Evolutionary conservation across 1,139 yeast species (phyloP), one percentile per base, ranked within the genome.

Genomic region (Magnusiomyces clavatus): DNA sequence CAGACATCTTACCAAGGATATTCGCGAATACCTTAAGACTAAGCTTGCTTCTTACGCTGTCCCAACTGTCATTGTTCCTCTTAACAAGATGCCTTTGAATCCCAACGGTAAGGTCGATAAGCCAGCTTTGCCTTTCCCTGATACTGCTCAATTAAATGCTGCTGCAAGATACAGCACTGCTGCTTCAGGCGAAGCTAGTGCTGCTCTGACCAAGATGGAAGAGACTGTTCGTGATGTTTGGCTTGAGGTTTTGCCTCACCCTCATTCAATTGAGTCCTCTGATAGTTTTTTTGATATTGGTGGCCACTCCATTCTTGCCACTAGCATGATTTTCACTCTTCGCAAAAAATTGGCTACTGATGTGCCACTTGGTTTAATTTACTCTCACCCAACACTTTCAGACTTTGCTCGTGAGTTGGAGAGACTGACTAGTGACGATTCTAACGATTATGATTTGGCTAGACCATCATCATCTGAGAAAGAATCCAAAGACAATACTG

Each of bases 41-140:
- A 83, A 95, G 71, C 77, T 94, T 56, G 97, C 98, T 0, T 77
- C 87, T 11, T 94, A 94, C 68, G 96, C 98, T 14, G 85, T 94
- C 50, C 98, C 99, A 49, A 77, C 96, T 1, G 76, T 92, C 44
- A 82, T 92, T 63, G 92, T 94, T 50, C 97, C 97, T 31, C 75
- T 94, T 73, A 76, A 77, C 36, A 83, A 82, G 64, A 73, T 94
- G 65, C 98, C 98, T 17, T 75, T 94, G 69, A 94, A 94, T 69
- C 99, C 99, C 54, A 94, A 94, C 66, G 99, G 99, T 63, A 94
- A 94, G 70, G 89, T 94, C 51, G 99, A 94, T 70, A 94, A 94
- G 71, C 98, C 97, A 40, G 90, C 92, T 63, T 75, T 92, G 59
- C 97, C 97, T 50, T 88, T 86, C 78, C 99, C 99, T 52, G 88